These are phyloP conservation scores for Alopecurus myosuroides DNA, from an alignment of 176 grass and related monocot genomes.

Conservation along the genomic window DNA sequence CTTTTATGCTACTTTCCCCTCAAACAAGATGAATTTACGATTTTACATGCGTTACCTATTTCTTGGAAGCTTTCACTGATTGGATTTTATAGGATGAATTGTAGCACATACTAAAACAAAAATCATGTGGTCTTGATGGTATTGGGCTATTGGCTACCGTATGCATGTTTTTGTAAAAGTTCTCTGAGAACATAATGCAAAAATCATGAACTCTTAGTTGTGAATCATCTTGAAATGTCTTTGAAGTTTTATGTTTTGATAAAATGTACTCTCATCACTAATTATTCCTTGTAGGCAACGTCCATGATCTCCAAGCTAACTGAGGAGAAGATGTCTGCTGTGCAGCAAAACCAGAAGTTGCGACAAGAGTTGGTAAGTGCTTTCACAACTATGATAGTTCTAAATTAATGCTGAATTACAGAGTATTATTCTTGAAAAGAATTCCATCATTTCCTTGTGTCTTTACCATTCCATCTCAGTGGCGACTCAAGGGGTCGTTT, in stretches of 20 bases:
- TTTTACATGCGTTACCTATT: not conserved
- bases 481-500: not conserved
- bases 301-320: slow-evolving; percentile 66
- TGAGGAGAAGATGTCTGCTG: slow-evolving; percentile 74
- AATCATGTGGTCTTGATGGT: not conserved
- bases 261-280: not conserved
- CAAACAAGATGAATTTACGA: not conserved
- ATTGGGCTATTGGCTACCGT: not conserved
- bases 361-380: slow-evolving; percentile 79
- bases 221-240: not conserved
- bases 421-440: not conserved
- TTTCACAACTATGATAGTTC: not conserved
- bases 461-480: not conserved
- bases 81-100: not conserved
- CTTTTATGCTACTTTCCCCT: not conserved
- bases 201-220: slow-evolving; percentile 8
- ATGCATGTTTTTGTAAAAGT: not conserved
- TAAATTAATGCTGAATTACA: not conserved
- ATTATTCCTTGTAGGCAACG: slow-evolving; percentile 39
- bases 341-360: slow-evolving; percentile 94
- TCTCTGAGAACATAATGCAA: slow-evolving; percentile 8
- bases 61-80: not conserved
- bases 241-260: slow-evolving; percentile 10
- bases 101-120: not conserved
- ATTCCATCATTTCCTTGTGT: not conserved